Evolutionary conservation across 2,329 filamentous ascomycete species (phyloP).

Genomic region (Trichoderma semiorbis): DNA sequence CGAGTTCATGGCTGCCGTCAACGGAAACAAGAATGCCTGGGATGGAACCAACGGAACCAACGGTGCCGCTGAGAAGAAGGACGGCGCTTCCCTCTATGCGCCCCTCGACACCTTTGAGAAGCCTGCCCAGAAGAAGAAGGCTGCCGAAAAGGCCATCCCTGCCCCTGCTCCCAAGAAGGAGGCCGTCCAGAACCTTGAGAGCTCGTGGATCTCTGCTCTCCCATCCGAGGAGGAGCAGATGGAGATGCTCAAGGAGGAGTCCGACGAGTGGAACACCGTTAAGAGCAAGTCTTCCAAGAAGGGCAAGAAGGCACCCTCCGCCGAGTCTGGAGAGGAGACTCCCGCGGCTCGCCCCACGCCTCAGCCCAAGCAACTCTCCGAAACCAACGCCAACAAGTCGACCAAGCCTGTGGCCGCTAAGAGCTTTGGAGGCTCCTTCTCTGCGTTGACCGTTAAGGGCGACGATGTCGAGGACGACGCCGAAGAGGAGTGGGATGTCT

Average conservation of each 20-base stretch:
- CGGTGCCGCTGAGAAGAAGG: constrained; percentile 26
- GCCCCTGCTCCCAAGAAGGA: constrained; percentile 32
- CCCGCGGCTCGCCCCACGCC: constrained; percentile 28
- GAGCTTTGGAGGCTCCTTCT: constrained; percentile 47
- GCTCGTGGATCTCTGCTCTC: constrained; percentile 48
- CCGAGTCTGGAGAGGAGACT: constrained; percentile 36
- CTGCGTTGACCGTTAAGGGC: constrained; percentile 44
- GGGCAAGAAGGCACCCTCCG: constrained; percentile 37
- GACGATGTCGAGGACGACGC: constrained; percentile 39
- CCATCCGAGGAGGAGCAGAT: constrained; percentile 63
- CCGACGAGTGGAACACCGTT: constrained; percentile 60
- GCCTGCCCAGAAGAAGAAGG: constrained; percentile 24
- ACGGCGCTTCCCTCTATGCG: constrained; percentile 39
- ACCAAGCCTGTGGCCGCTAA: constrained; percentile 33
- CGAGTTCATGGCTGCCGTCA: constrained; percentile 47
- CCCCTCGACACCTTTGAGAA: constrained; percentile 58
- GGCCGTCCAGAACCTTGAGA: constrained; percentile 32
- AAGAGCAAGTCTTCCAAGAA: constrained; percentile 44
- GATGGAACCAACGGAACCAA: constrained; percentile 29
- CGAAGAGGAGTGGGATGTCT: constrained; percentile 54
- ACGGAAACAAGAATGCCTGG: constrained; percentile 43
- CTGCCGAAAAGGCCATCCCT: constrained; percentile 23
- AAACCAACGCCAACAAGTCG: constrained; percentile 27
- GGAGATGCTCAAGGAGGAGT: constrained; percentile 50
- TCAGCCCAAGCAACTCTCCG: constrained; percentile 31